Evolutionary conservation across 192 early-diverging fungal genomes (phyloP), one percentile per base, ranked within the genome.

Genomic region (Coemansia sp.): DNA sequence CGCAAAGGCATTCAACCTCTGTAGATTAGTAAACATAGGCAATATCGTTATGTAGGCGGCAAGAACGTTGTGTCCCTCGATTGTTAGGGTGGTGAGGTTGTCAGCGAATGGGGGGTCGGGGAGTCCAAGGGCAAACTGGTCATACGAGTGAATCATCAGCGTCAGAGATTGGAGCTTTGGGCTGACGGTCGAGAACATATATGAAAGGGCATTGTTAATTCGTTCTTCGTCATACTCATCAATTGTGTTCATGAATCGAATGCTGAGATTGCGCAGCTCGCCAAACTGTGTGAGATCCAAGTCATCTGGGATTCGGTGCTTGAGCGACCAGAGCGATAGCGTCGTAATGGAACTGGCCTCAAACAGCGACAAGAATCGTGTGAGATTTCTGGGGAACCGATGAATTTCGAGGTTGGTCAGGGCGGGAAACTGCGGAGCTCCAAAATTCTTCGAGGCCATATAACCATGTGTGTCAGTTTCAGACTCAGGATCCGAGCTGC

Each of bases 311-410:
- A 39, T 39, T 10, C 37, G 37, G 1, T 39, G 37, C 39, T 68
- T 24, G 29, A 65, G 67, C 11, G 63, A 63, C 19, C 57, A 67
- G 4, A 75, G 35, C 36, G 61, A 34, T 17, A 75, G 73, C 4
- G 33, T n/a, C 14, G 31, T n/a, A 11, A 69, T 8, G 0, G 62
- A 62, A 59, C 72, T 53, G 36, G 35, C 7, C 6, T 34, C 42
- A 64, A 74, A 74, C 36, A 68, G 56, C 0, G 56, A 9, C 3
- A 74, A 37, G 6, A 74, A 61, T 7, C 4, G 62, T 19, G 2
- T n/a, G 13, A 67, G 6, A 40, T 54, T 13, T 3, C 67, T 62
- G 2, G 66, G 14, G 34, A 68, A 68, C 66, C 72, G 67, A 5
- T 62, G 50, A n/a, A 74, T 19, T 3, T 53, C 66, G 8, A 74